Evolutionary conservation across 805 yeast species (phyloP).

Genomic region (Candida ficus): DNA sequence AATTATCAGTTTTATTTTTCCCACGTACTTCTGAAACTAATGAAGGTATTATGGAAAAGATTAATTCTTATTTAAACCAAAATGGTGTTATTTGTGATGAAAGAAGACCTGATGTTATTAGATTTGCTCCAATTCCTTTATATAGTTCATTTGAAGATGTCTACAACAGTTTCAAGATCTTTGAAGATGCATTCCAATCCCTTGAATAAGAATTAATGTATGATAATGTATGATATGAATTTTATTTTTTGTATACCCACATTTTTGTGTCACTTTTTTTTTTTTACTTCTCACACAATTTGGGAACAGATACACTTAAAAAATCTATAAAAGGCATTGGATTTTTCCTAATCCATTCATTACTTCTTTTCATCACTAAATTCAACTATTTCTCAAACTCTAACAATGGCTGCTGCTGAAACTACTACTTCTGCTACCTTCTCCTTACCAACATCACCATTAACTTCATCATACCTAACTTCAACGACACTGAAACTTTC

Average conservation of each 20-base stretch:
- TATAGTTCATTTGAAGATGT: constrained; percentile 76
- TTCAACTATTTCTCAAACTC: too few species aligned
- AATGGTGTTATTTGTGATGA: constrained; percentile 80
- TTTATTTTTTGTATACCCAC: too few species aligned
- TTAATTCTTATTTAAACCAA: constrained; percentile 42
- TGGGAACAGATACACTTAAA: too few species aligned
- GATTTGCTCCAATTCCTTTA: constrained; percentile 83
- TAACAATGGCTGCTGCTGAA: neutral
- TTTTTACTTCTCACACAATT: too few species aligned
- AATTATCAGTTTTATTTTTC: constrained; percentile 67
- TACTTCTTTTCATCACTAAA: too few species aligned
- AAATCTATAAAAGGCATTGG: too few species aligned
- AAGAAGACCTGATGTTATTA: constrained; percentile 82
- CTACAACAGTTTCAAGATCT: constrained; percentile 34
- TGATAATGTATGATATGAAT: neutral
- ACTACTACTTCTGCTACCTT: neutral
- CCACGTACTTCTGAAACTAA: constrained; percentile 35
- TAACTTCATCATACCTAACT: neutral
- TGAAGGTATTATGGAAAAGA: constrained; percentile 56
- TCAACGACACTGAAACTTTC: neutral
- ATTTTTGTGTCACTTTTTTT: too few species aligned
- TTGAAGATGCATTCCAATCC: constrained; percentile 31
- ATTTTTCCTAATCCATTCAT: too few species aligned
- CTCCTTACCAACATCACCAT: constrained; percentile 1
- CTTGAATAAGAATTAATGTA: constrained; percentile 1